Conservation (phyloP, 2,329 filamentous ascomycete species). For the Alternaria angustiovoidea region DNA sequence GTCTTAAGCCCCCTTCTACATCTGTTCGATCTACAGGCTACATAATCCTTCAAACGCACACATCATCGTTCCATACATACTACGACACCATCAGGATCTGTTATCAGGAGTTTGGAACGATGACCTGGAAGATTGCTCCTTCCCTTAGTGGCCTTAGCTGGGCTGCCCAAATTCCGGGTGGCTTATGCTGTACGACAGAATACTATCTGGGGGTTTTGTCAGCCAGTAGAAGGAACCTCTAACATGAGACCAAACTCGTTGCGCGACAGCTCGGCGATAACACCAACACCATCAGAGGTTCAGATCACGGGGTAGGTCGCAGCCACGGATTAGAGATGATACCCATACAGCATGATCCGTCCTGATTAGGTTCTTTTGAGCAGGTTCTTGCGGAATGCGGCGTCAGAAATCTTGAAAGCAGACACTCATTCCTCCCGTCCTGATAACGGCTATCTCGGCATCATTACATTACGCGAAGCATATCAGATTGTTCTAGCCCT, state of each 20-base stretch:
- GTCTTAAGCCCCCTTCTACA: neutral
- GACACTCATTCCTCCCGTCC: neutral
- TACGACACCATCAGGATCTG: neutral
- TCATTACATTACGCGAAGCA: slow-evolving; percentile 8
- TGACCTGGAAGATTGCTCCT: neutral
- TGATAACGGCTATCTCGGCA: slow-evolving; percentile 18
- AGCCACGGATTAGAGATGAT: slow-evolving; percentile 1
- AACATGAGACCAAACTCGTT: slow-evolving; percentile 17
- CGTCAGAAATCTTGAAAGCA: neutral
- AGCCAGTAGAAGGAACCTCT: slow-evolving; percentile 23
- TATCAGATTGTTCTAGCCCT: slow-evolving; percentile 7
- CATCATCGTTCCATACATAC: neutral
- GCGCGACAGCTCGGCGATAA: slow-evolving; percentile 16
- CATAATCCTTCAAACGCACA: neutral
- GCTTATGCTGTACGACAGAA: slow-evolving; percentile 10
- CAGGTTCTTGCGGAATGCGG: neutral
- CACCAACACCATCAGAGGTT: slow-evolving; percentile 1
- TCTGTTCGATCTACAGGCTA: neutral
- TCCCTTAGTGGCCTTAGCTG: neutral
- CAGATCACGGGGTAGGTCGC: slow-evolving; percentile 14
- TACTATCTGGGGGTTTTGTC: neutral
- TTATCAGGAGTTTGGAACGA: neutral
- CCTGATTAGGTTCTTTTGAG: neutral
- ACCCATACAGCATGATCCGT: neutral
- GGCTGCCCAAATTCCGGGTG: neutral